Evolutionary conservation across 2,329 filamentous ascomycete genomes (phyloP), one percentile per base, ranked within the genome.

Genomic region (Alternaria gaisen): DNA sequence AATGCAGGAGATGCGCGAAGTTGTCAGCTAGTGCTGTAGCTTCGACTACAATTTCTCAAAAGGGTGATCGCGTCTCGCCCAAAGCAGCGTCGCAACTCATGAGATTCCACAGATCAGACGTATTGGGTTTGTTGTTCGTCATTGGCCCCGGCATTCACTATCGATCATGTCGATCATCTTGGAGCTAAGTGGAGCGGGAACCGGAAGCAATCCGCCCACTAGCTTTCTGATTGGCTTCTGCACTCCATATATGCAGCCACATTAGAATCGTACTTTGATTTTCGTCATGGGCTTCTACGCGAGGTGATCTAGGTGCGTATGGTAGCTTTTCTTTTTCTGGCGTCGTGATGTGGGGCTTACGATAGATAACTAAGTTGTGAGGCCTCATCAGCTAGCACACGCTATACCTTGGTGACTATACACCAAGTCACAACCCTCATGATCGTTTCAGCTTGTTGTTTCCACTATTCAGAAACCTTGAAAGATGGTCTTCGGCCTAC

Each of bases 141-240:
- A 69, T 56, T 60, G n/a, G 55, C 40, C 11, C 38, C 56, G 51
- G 43, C 22, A 43, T 40, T 46, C 36, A 53, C 58, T 53, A 47
- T 58, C 60, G 58, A 62, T 63, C 48, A 40, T 46, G 68, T 63
- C 61, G 68, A 69, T 66, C 64, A 62, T 53, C 18, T 18, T 56
- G 55, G n/a, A 41, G 41, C 46, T n/a, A 60, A 60, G 58, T 52
- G 46, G 40, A 56, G 53, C 58, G 40, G 53, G 42, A 43, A 42
- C 44, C 52, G 38, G 44, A 56, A 44, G 30, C 44, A 30, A 56
- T 40, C 38, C 30, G 52, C 16, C 18, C 30, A 44, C 38, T 46
- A 40, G 24, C 28, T 41, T 12, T 30, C 7, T 46, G 52, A 60
- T 56, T 60, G 52, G 53, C 30, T 11, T 40, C 26, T 18, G 11